Evolutionary conservation across 768 basidiomycete species (phyloP).

Genomic region (Phanerodontia chrysosporium): DNA sequence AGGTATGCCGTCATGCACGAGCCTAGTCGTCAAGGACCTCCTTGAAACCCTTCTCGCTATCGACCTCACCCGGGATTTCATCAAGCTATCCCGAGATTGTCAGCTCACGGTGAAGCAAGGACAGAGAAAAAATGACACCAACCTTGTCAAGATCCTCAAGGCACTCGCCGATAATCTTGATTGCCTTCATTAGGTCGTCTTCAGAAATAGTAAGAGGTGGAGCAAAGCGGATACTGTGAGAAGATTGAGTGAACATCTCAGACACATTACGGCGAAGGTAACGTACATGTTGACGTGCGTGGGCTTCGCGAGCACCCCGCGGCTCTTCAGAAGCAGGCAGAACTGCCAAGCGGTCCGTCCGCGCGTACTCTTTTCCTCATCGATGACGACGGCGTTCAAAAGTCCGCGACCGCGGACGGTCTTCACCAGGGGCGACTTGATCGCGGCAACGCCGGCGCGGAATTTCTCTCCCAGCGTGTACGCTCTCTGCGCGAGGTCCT

Average conservation of each 20-base stretch:
- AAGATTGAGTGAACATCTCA: neutral
- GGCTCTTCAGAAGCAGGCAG: constrained; percentile 86
- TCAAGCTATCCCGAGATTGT: constrained; percentile 35
- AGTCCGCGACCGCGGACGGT: constrained; percentile 84
- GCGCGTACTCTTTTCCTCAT: constrained; percentile 72
- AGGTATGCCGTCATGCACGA: neutral
- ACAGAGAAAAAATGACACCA: constrained; percentile 19
- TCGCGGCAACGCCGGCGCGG: constrained; percentile 54
- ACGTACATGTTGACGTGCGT: constrained; percentile 92
- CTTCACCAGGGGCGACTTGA: constrained; percentile 69
- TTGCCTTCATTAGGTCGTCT: constrained; percentile 70
- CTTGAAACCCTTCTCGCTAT: constrained; percentile 55
- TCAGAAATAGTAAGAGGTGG: constrained; percentile 95
- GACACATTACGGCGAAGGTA: neutral
- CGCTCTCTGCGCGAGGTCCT: constrained; percentile 81
- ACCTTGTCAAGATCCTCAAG: constrained; percentile 80
- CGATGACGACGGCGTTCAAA: constrained; percentile 90
- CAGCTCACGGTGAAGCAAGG: neutral
- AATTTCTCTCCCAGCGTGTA: constrained; percentile 76
- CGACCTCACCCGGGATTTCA: constrained; percentile 61
- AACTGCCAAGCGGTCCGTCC: constrained; percentile 94
- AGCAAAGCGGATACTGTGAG: constrained; percentile 84
- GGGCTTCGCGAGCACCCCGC: constrained; percentile 92
- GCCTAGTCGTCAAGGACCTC: constrained; percentile 27
- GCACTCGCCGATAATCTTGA: constrained; percentile 72